Conservation (phyloP, 2,329 filamentous ascomycete species). For the Delphinella strobiligena region DNA sequence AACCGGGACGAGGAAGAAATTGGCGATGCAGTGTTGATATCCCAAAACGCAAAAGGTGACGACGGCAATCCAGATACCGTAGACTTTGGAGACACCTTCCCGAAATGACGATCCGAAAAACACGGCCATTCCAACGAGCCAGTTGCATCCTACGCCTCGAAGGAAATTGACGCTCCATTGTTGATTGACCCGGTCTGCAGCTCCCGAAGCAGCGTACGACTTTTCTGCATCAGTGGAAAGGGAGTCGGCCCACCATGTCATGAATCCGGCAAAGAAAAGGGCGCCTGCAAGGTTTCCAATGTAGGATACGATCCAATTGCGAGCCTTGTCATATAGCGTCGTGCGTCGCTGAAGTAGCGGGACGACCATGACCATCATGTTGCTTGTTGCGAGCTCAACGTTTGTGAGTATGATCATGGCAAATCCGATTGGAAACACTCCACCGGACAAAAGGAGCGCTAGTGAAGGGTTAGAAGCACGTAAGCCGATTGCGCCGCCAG, state of each 20-base stretch:
- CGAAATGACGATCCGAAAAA: conserved; percentile 12
- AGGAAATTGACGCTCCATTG: conserved; percentile 12
- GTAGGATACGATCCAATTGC: conserved; percentile 11
- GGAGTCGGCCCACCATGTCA: conserved; percentile 11
- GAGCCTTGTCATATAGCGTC: conserved; percentile 8
- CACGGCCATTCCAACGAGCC: conserved; percentile 15
- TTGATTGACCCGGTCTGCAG: conserved; percentile 1
- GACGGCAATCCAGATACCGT: conserved; percentile 16
- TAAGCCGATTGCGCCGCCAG: conserved; percentile 17
- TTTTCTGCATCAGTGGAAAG: conserved; percentile 10
- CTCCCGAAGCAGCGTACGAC: conserved; percentile 4
- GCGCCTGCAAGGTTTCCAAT: conserved; percentile 9
- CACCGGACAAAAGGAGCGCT: conserved; percentile 9
- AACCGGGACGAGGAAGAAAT: conserved; percentile 14
- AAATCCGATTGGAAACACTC: conserved; percentile 12
- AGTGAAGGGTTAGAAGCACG: conserved; percentile 11
- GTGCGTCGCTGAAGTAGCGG: conserved; percentile 8
- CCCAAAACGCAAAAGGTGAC: conserved; percentile 13
- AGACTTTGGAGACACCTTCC: conserved; percentile 16
- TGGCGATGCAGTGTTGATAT: conserved; percentile 18
- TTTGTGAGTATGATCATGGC: conserved; percentile 12
- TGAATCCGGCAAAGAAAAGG: conserved; percentile 11
- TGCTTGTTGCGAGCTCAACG: conserved; percentile 12
- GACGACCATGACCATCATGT: conserved; percentile 14
- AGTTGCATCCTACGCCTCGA: conserved; percentile 17